A percentile compares a stretch with the other conserved stretches of the same genome.
phyloP scores from a whole-genome alignment of 78 protist species.

The Cavenderia fasciculata region DNA sequence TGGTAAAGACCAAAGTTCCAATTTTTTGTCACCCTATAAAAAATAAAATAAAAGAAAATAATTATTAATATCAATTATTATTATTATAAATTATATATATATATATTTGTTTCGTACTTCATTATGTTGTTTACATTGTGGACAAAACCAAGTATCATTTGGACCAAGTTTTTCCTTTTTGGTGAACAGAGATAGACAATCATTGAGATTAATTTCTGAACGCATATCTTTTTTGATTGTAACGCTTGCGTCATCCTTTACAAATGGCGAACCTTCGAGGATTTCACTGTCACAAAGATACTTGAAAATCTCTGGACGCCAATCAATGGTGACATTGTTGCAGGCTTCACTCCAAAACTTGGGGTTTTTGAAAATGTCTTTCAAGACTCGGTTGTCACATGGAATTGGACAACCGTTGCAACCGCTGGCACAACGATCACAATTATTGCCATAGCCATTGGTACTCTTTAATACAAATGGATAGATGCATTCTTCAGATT shows the following conservation, averaged over 20 bases:
- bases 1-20: constrained; percentile 94
- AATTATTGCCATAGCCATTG: constrained; percentile 56
- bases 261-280: constrained; percentile 13
- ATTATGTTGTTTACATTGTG: constrained; percentile 82
- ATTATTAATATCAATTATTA: neutral
- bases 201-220: constrained; percentile 40
- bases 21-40: constrained; percentile 77
- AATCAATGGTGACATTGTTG: constrained; percentile 31
- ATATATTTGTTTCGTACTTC: constrained; percentile 32
- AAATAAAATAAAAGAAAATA: neutral
- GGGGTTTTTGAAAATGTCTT: constrained; percentile 12
- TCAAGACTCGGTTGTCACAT: constrained; percentile 12
- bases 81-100: neutral
- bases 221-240: constrained; percentile 7
- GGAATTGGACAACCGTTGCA: constrained; percentile 48
- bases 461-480: constrained; percentile 61
- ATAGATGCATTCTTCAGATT: constrained; percentile 24
- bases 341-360: constrained; percentile 76
- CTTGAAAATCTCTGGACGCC: constrained; percentile 62
- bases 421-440: constrained; percentile 51
- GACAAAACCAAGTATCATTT: constrained; percentile 88
- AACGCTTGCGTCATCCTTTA: constrained; percentile 7
- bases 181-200: constrained; percentile 68
- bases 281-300: constrained; percentile 27
- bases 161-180: constrained; percentile 64